Base-by-base conservation (phyloP, 108 stramenopile species). In the Seminavis robusta region DNA sequence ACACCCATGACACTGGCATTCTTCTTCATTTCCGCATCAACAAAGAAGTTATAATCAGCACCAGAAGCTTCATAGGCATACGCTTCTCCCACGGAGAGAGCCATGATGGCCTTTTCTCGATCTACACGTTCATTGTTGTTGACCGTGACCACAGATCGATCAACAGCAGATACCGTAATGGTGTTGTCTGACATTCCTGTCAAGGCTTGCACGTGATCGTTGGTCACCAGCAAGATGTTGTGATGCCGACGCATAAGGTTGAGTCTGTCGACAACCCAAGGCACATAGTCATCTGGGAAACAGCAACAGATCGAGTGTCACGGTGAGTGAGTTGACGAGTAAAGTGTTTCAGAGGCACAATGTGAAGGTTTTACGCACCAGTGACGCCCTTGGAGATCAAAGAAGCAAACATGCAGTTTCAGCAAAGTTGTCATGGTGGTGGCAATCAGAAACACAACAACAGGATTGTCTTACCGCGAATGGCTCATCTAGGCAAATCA, bases 221-320 rank as follows among this genome's bases (percentile, higher is more conserved):
- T 83, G 11, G 81, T 83, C 1, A 83, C 81, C 38, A 83, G 50
- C 30, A 83, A 39, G 33, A 83, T 73, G 50, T 79, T 83, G 45
- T 83, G 77, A 1, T 62, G 59, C 39, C 74, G 41, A 11, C 74
- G 43, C 76, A 86, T 67, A 28, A 67, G 55, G 31, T 70, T 61
- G 5, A 86, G 44, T 7, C 84, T 67, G 0, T 52, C 64, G 7
- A 70, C 50, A 42, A 86, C 75, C 38, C 73, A 86, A 3, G 80
- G 80, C 6, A 86, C 78, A 67, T 82, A 86, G 61, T 86, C 84
- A 56, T 86, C 84, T 1, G 83, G 81, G 1, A 84, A 74, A 27
- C 82, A n/a, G n/a, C n/a, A n/a, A n/a, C n/a, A n/a, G n/a, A n/a
- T n/a, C n/a, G n/a, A n/a, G n/a, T n/a, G n/a, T n/a, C n/a, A n/a